A percentile compares a stretch with the other conserved stretches of the same genome.
phyloP scores from a whole-genome alignment of 371 early-diverging fungal species.

The Syncephalastrum racemosum region DNA sequence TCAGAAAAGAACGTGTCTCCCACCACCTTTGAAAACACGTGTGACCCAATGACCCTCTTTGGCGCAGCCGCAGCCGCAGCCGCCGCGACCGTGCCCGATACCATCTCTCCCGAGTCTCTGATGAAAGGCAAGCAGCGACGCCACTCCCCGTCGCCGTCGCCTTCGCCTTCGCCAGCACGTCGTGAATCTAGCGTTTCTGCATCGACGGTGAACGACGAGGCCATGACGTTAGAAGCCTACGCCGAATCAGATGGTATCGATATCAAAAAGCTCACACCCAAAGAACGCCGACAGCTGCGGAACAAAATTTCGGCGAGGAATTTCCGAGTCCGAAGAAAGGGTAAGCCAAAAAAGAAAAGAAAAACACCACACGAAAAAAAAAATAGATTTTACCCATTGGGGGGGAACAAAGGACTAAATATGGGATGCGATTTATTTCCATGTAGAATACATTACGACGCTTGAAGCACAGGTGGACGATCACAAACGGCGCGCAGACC shows the following conservation, averaged over 20 bases:
- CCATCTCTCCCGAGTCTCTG: constrained; percentile 22
- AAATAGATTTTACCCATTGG: neutral
- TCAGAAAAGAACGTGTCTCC: neutral
- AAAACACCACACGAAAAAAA: no score
- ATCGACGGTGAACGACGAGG: constrained; percentile 10
- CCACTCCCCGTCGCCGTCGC: neutral
- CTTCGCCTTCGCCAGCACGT: constrained; percentile 8
- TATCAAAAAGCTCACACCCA: constrained; percentile 63
- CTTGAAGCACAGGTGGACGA: constrained; percentile 77
- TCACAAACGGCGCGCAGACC: constrained; percentile 60
- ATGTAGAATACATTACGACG: constrained; percentile 75
- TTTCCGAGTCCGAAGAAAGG: constrained; percentile 85
- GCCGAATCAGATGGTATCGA: constrained; percentile 28
- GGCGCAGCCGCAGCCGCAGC: constrained; percentile 1
- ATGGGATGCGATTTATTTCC: constrained; percentile 3
- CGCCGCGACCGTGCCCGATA: constrained; percentile 15
- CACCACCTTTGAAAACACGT: neutral
- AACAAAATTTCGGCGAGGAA: constrained; percentile 89
- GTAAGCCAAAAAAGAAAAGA: constrained; percentile 37
- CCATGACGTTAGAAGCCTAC: constrained; percentile 23
- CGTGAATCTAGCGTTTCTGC: constrained; percentile 18
- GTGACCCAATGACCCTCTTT: constrained; percentile 3
- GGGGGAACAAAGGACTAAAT: neutral
- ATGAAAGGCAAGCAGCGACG: constrained; percentile 9
- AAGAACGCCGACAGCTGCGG: constrained; percentile 81